These are phyloP conservation scores for Colletotrichum sp. DNA, from an alignment of 2,329 filamentous ascomycete genomes.

Conservation along the genomic window DNA sequence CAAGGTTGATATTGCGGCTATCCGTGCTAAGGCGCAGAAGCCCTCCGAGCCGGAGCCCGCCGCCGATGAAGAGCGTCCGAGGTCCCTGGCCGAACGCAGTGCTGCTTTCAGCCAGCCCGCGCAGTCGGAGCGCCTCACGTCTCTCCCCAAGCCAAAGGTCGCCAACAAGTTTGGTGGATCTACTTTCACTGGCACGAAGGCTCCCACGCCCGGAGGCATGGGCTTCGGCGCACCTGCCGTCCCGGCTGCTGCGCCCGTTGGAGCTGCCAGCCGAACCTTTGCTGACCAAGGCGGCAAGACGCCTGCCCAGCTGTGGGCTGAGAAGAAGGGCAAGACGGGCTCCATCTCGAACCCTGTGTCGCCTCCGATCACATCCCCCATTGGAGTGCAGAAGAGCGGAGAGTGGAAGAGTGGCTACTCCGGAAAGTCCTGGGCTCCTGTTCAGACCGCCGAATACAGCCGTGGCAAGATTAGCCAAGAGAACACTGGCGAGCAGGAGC, in stretches of 20 bases:
- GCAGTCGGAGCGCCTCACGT: constrained; percentile 80
- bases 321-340: constrained; percentile 88
- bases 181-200: constrained; percentile 86
- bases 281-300: constrained; percentile 96
- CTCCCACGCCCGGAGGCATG: constrained; percentile 75
- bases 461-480: constrained; percentile 64
- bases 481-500: constrained; percentile 61
- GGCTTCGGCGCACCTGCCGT: constrained; percentile 68
- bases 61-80: constrained; percentile 39
- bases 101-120: constrained; percentile 68
- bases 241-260: constrained; percentile 65
- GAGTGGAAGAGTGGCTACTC: constrained; percentile 92
- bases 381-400: constrained; percentile 75
- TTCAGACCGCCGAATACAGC: constrained; percentile 76
- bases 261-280: constrained; percentile 88
- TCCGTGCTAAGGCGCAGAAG: constrained; percentile 81
- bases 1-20: constrained; percentile 96
- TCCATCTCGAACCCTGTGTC: constrained; percentile 46
- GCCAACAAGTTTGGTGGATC: constrained; percentile 83
- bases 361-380: constrained; percentile 52
- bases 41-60: constrained; percentile 40
- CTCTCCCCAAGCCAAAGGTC: constrained; percentile 92
- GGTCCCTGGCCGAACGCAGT: constrained; percentile 76
- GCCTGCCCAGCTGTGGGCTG: constrained; percentile 94
- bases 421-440: constrained; percentile 88